Percentiles rank a stretch among this genome's conserved stretches.
Evolutionary conservation across 495 filamentous ascomycete genomes (phyloP).

Genomic region (Aspergillus wentii): DNA sequence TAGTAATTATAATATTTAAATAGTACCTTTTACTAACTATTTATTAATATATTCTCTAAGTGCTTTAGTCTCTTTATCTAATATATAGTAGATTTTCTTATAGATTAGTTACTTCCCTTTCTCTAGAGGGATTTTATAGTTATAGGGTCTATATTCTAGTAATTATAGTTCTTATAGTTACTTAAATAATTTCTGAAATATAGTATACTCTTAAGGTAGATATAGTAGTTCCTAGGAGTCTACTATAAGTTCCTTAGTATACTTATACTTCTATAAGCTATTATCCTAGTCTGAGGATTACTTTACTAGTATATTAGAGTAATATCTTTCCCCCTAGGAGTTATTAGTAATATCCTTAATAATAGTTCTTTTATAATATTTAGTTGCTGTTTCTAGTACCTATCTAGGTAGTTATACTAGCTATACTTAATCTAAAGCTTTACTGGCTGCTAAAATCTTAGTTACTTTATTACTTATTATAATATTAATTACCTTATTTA

Average conservation of each 20-base stretch:
- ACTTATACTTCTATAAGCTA: neutral
- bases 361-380: neutral
- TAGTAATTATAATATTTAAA: conserved; percentile 7
- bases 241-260: neutral
- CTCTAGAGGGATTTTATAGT: conserved; percentile 6
- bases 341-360: neutral
- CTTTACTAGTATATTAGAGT: neutral
- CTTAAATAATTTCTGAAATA: conserved; percentile 6
- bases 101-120: conserved; percentile 3
- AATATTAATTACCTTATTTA: too few species aligned
- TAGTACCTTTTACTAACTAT: conserved; percentile 11
- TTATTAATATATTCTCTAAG: conserved; percentile 15
- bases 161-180: conserved; percentile 1
- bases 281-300: neutral
- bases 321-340: too few species aligned
- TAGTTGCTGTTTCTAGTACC: neutral
- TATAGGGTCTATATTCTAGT: conserved; percentile 2
- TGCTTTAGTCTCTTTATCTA: conserved; percentile 5
- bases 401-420: neutral
- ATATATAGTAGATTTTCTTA: conserved; percentile 12
- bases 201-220: conserved; percentile 1
- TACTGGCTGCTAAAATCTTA: neutral
- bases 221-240: neutral
- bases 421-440: neutral
- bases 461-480: neutral